Conservation (phyloP, 768 basidiomycete species). For the Sistotremastrum suecicum region DNA sequence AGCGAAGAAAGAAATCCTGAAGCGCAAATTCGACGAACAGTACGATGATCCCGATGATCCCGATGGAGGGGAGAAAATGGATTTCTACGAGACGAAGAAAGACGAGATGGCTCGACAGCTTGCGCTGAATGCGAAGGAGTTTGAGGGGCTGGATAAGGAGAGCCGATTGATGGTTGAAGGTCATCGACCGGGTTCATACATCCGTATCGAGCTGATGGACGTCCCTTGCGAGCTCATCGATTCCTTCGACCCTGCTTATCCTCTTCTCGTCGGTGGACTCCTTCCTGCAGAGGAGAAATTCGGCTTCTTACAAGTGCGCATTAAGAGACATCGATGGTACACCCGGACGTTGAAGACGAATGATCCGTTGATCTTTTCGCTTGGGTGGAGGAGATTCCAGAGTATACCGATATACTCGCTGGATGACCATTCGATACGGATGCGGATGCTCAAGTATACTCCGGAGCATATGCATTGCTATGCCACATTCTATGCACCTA, state of each 20-base stretch:
- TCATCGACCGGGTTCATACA: conserved; percentile 78
- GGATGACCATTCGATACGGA: conserved; percentile 95
- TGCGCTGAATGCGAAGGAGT: conserved; percentile 72
- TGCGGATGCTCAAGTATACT: conserved; percentile 99
- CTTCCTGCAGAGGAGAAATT: conserved; percentile 83
- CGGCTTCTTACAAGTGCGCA: conserved; percentile 86
- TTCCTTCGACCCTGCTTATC: conserved; percentile 83
- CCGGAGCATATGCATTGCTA: conserved; percentile 99
- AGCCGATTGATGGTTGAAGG: conserved; percentile 80
- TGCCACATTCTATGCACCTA: conserved; percentile 94
- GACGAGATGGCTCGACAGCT: conserved; percentile 81
- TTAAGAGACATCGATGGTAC: conserved; percentile 96
- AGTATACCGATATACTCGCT: conserved; percentile 88
- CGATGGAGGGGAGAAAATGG: conserved; percentile 42
- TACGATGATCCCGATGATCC: conserved; percentile 74
- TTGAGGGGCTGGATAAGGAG: conserved; percentile 62
- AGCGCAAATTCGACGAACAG: conserved; percentile 92
- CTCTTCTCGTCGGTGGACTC: conserved; percentile 85
- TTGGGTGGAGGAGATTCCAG: conserved; percentile 98
- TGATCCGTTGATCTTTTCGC: conserved; percentile 87
- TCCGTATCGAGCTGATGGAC: conserved; percentile 74
- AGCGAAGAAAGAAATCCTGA: conserved; percentile 80
- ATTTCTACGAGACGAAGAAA: conserved; percentile 88
- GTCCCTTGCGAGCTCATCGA: conserved; percentile 90
- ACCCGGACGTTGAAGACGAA: conserved; percentile 87